Base-by-base conservation (phyloP, 2,329 filamentous ascomycete species). In the Pleurostoma richardsiae region DNA sequence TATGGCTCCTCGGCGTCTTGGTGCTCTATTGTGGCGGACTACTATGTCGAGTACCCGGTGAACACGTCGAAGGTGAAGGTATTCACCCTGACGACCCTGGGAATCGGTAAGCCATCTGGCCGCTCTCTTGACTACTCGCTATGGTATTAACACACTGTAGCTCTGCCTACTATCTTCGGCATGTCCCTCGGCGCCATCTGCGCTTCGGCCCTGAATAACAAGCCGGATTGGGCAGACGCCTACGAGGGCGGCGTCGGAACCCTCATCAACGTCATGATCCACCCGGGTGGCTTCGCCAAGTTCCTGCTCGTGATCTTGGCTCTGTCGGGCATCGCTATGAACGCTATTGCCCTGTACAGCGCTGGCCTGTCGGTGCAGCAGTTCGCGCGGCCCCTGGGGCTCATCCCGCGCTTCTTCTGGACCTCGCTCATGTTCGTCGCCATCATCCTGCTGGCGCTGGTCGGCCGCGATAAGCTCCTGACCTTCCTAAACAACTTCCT, bases 1-100 rank as follows among this genome's bases (percentile, higher is more conserved):
- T 76, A 76, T 56, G 72, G 72, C 30, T 71, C 66, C 4, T 73
- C 69, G n/a, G 69, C 71, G 4, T 73, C 71, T 10, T 76, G 73
- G 73, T 65, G 62, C 44, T 68, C 67, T n/a, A 70, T 75, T 42
- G 63, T 66, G 3, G 66, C 65, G 6, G 70, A 73, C 51, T 73
- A 69, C 52, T 73, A 72, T 45, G 69, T 70, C 29, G 71, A 76
- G 48, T 75, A 75, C 48, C 70, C 70, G 1, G 67, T 69, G 48
- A 59, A 72, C 48, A 70, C 70, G 7, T 69, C 67, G 45, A 65
- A 65, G 43, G 56, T 67, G 53, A 73, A 73, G 56, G 67, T 75
- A 33, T 77, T 76, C 52, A 42, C 73, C 31, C 60, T 76, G 60
- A 76, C 72, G 1, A 69, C 64, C 3, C 61, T 72, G 40, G 74